phyloP scores from a whole-genome alignment of 768 basidiomycete species.

The Psilocybe tampanensis region DNA sequence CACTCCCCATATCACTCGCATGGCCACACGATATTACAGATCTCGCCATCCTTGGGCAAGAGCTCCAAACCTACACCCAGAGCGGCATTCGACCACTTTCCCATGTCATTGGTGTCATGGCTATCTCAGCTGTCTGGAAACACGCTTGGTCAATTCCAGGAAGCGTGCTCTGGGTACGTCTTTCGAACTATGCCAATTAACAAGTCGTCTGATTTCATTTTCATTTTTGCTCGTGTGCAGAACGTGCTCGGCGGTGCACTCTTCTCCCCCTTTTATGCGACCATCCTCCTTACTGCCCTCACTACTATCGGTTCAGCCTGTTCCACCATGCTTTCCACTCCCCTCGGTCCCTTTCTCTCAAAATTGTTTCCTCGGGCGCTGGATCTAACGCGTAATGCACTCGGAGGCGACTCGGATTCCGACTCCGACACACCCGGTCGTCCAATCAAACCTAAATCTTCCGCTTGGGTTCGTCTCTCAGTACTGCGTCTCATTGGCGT shows the following conservation, averaged over 20 bases:
- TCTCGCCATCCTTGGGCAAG: slow-evolving; percentile 72
- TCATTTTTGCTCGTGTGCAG: slow-evolving; percentile 37
- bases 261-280: slow-evolving; percentile 81
- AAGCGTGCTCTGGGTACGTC: slow-evolving; percentile 84
- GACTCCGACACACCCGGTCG: slow-evolving; percentile 39
- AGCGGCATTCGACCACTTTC: slow-evolving; percentile 62
- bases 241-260: slow-evolving; percentile 90
- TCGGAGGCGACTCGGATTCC: slow-evolving; percentile 66
- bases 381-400: slow-evolving; percentile 78
- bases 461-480: slow-evolving; percentile 84
- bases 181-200: no score
- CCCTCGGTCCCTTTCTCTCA: slow-evolving; percentile 82
- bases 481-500: slow-evolving; percentile 90
- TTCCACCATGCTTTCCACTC: slow-evolving; percentile 79
- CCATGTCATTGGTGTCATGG: slow-evolving; percentile 84
- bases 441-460: slow-evolving; percentile 35
- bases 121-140: slow-evolving; percentile 89
- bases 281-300: slow-evolving; percentile 77
- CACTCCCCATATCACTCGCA: slow-evolving; percentile 73
- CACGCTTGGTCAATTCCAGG: slow-evolving; percentile 98
- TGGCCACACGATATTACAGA: slow-evolving; percentile 81
- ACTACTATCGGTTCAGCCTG: slow-evolving; percentile 87
- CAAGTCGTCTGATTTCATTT: slow-evolving; percentile 17
- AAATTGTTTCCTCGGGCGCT: slow-evolving; percentile 83
- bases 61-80: slow-evolving; percentile 78